Conservation (phyloP, 805 yeast genomes). For the Lipomyces yamadae region DNA sequence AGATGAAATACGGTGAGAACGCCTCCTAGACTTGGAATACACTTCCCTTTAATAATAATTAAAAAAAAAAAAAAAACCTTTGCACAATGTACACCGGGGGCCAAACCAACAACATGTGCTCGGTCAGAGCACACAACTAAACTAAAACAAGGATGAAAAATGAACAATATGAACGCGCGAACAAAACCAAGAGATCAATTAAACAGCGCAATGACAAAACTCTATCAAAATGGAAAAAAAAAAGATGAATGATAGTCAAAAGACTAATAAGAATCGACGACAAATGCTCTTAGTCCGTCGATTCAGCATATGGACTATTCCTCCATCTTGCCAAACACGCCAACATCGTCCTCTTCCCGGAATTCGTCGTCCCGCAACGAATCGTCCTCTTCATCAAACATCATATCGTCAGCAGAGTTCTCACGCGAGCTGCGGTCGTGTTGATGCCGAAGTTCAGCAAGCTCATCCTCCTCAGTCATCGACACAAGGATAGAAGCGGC, state of each 20-base stretch:
- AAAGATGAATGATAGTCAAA: neutral
- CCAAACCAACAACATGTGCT: slow-evolving; percentile 6
- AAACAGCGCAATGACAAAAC: slow-evolving; percentile 10
- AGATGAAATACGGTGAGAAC: slow-evolving; percentile 1
- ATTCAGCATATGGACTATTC: slow-evolving; percentile 33
- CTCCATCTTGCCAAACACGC: slow-evolving; percentile 50
- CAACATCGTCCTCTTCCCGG: slow-evolving; percentile 39
- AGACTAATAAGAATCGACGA: neutral
- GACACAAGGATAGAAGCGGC: slow-evolving; percentile 71
- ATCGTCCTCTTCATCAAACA: slow-evolving; percentile 45
- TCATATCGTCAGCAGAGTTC: slow-evolving; percentile 23
- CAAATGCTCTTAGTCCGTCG: neutral
- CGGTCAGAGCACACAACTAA: neutral
- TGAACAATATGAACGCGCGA: neutral
- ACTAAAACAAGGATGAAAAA: neutral
- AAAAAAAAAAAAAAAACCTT: slow-evolving; percentile 1
- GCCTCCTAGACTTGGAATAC: slow-evolving; percentile 8
- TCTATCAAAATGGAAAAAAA: neutral
- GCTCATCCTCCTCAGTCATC: slow-evolving; percentile 57
- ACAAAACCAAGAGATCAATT: neutral
- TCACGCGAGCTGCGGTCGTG: slow-evolving; percentile 12
- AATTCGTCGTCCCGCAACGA: slow-evolving; percentile 37
- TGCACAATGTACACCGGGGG: neutral
- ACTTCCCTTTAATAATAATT: neutral
- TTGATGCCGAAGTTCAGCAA: slow-evolving; percentile 14